Evolutionary conservation across 2,329 filamentous ascomycete genomes (phyloP), one percentile per base, ranked within the genome.

Genomic region (Aspergillus vadensis): DNA sequence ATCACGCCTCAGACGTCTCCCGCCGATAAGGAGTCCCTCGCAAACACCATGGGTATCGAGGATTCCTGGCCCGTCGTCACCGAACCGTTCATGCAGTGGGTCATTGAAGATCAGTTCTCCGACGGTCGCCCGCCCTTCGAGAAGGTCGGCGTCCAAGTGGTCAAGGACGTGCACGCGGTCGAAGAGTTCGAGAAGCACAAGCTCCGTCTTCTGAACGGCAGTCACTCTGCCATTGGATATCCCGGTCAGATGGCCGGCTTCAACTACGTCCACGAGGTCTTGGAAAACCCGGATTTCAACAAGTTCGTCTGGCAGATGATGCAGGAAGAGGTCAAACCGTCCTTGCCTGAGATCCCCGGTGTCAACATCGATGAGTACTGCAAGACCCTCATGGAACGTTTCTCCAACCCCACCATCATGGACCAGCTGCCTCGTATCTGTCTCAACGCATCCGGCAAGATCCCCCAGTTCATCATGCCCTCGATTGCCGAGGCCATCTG

Each of bases 151-250:
- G 81, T 82, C 3, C 81, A 84, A 74, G 76, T 84, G 6, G 82
- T 84, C 64, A 73, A 77, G 59, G 74, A 82, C 56, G 80, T 83
- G n/a, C 76, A 81, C 66, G 77, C 80, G 14, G 82, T 84, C 27
- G 82, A 84, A 73, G 72, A 82, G 68, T 84, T 83, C 63, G 82
- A 84, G 77, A 83, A 81, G 76, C 81, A 84, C 77, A 84, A 84
- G 77, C 80, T 84, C 39, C 82, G 82, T 17, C 77, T 84, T 58
- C 80, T 84, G 60, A 84, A 84, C 68, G 82, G 79, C 61, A 80
- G 77, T 55, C 82, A 84, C 77, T 82, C 81, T 0, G 80, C 82
- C 57, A 77, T 84, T 57, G 80, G 80, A 15, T 84, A 84, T 73
- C 75, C 80, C 0, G 82, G 80, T 48, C 79, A 81, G 62, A 74